Evolutionary conservation across 2,329 filamentous ascomycete species (phyloP).

Genomic region (Aspergillus niger): DNA sequence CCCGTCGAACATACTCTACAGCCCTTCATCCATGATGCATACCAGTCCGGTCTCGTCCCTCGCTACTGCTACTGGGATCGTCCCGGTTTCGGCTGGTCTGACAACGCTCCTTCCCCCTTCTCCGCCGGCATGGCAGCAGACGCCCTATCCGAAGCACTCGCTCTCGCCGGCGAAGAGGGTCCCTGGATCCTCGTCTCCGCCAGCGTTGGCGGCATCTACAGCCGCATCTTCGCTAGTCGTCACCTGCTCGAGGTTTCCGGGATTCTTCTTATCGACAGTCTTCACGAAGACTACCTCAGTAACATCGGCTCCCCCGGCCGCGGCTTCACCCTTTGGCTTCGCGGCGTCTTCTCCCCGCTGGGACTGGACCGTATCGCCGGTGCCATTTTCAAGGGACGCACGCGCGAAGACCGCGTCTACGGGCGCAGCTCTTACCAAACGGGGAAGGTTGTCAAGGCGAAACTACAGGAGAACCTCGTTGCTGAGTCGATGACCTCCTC

Average conservation of each 20-base stretch:
- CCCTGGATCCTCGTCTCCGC: conserved; percentile 88
- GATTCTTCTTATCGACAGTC: conserved; percentile 79
- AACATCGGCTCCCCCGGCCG: conserved; percentile 66
- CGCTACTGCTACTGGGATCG: conserved; percentile 96
- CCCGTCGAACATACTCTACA: conserved; percentile 79
- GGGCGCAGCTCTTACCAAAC: conserved; percentile 76
- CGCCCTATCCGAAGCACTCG: conserved; percentile 81
- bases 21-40: conserved; percentile 73
- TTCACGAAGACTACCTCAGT: conserved; percentile 81
- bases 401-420: conserved; percentile 79
- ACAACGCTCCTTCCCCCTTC: conserved; percentile 90
- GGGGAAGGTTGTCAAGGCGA: conserved; percentile 83
- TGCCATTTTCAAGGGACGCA: conserved; percentile 79
- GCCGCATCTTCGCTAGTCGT: conserved; percentile 84
- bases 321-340: conserved; percentile 84
- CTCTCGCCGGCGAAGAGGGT: conserved; percentile 75
- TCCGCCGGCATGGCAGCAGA: conserved; percentile 92
- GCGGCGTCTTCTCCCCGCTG: conserved; percentile 81
- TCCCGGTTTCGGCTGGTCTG: conserved; percentile 83
- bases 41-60: conserved; percentile 77
- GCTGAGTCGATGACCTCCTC: conserved; percentile 80
- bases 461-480: conserved; percentile 89
- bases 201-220: conserved; percentile 84
- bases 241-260: conserved; percentile 74
- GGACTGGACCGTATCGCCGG: conserved; percentile 79